Percentiles rank a stretch among this genome's conserved stretches.
Conservation (phyloP, 2,329 filamentous ascomycete species). For the Penicillium thymicola region DNA sequence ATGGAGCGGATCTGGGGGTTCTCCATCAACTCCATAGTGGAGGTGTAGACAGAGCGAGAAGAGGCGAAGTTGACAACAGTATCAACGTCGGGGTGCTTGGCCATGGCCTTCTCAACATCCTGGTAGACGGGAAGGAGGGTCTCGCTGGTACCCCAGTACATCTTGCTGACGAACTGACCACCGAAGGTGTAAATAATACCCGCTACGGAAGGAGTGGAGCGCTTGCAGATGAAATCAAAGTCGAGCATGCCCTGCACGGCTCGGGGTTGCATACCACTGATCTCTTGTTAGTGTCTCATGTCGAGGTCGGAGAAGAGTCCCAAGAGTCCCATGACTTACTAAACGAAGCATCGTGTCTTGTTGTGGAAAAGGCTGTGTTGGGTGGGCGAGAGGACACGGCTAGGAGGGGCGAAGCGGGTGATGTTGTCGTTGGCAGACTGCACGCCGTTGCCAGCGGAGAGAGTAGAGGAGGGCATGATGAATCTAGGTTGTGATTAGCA, state of each 20-base stretch:
- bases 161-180: constrained; percentile 99
- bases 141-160: constrained; percentile 99
- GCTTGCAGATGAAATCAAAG: constrained; percentile 99
- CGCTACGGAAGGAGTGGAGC: constrained; percentile 89
- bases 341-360: constrained; percentile 99
- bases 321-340: constrained; percentile 53
- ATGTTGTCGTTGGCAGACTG: constrained; percentile 96
- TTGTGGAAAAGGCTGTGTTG: constrained; percentile 94
- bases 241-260: constrained; percentile 93
- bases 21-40: constrained; percentile 98
- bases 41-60: constrained; percentile 96
- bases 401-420: constrained; percentile 89
- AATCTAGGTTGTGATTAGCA: constrained; percentile 18
- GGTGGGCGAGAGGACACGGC: constrained; percentile 84
- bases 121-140: constrained; percentile 98
- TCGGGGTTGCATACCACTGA: constrained; percentile 86
- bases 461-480: constrained; percentile 55
- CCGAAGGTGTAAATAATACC: constrained; percentile 99
- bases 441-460: constrained; percentile 52
- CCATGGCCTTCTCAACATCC: constrained; percentile 83
- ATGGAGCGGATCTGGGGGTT: constrained; percentile 96
- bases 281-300: constrained; percentile 14
- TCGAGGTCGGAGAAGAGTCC: background rate
- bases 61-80: constrained; percentile 99
- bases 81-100: constrained; percentile 96